These are phyloP conservation scores for Plasmodium vinckei DNA, from an alignment of 169 alveolate species.

Conservation along the genomic window DNA sequence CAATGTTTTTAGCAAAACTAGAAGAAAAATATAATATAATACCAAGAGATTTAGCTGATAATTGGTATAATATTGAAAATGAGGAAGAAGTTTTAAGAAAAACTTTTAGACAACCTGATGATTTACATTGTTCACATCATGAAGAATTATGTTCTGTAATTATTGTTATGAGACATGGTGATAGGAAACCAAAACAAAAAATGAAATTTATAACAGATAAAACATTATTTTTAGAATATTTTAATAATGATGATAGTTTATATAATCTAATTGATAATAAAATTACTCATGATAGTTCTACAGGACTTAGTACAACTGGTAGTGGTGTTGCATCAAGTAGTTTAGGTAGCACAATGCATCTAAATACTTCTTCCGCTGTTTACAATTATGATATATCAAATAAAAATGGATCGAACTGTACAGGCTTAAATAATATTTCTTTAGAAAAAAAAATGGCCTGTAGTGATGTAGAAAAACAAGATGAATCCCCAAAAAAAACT, in stretches of 20 bases:
- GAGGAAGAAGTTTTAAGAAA: constrained; percentile 80
- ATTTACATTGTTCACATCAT: constrained; percentile 73
- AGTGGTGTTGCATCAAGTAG: background rate
- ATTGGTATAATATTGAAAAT: constrained; percentile 77
- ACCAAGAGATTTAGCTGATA: constrained; percentile 79
- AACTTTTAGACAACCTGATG: constrained; percentile 82
- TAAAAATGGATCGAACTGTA: background rate
- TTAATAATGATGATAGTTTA: constrained; percentile 75
- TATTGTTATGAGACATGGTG: constrained; percentile 98
- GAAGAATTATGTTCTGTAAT: constrained; percentile 97
- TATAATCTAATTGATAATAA: constrained; percentile 30
- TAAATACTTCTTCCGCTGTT: background rate
- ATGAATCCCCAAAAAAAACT: background rate
- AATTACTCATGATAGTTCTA: background rate
- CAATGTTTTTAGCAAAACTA: constrained; percentile 83
- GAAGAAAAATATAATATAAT: constrained; percentile 82
- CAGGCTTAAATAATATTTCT: background rate
- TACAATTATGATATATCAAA: background rate
- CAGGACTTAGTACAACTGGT: background rate
- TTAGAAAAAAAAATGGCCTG: background rate
- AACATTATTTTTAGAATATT: constrained; percentile 86
- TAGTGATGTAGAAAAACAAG: background rate
- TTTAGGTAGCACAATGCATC: background rate
- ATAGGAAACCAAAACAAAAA: constrained; percentile 97
- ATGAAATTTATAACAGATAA: constrained; percentile 93